A percentile compares a stretch with the other conserved stretches of the same genome.
Conservation (phyloP, 2,329 filamentous ascomycete genomes). For the Colletotrichum horii region DNA sequence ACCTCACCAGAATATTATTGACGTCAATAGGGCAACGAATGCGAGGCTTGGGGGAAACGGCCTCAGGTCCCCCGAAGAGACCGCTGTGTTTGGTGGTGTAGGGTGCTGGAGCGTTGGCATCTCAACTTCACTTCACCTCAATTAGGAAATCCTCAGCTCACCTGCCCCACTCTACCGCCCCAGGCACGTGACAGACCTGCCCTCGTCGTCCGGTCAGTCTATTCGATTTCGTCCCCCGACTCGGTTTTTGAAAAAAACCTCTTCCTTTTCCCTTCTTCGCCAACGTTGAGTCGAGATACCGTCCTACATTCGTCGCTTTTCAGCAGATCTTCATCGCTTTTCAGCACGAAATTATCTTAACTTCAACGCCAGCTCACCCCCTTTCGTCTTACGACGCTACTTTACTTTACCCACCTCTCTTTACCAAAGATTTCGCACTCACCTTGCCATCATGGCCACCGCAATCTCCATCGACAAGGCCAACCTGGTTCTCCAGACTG, state of each 20-base stretch:
- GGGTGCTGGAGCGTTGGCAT: background rate
- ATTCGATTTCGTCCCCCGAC: background rate
- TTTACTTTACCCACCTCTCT: background rate
- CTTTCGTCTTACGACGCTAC: background rate
- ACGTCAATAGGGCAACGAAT: background rate
- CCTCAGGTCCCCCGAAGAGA: background rate
- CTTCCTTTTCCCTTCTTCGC: background rate
- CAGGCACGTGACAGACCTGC: background rate
- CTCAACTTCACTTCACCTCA: background rate
- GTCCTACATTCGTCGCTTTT: background rate
- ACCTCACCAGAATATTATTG: background rate
- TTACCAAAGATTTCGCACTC: background rate
- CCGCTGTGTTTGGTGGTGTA: background rate
- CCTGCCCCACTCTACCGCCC: background rate
- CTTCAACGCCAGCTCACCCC: background rate
- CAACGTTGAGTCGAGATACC: background rate
- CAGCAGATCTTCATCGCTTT: background rate
- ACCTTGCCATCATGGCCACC: background rate
- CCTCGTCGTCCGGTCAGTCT: background rate
- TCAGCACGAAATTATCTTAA: background rate
- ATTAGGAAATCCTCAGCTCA: background rate
- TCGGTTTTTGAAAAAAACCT: background rate
- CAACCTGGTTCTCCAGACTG: background rate
- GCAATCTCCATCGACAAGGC: background rate
- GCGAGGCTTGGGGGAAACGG: background rate